Evolutionary conservation across 2,329 filamentous ascomycete species (phyloP).

Genomic region (Pseudogymnoascus sp.): DNA sequence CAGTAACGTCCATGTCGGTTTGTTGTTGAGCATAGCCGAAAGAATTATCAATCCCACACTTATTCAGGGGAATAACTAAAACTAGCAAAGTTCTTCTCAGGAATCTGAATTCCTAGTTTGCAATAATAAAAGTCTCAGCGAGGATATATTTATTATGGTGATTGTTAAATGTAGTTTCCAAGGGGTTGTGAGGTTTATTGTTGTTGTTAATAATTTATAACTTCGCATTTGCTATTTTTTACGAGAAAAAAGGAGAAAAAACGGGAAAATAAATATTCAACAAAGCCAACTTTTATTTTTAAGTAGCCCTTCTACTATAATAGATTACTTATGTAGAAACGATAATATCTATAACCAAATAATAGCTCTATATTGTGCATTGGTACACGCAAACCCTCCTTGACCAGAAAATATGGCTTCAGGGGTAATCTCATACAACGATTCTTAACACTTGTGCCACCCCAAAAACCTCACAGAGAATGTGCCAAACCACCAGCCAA

Average conservation of each 20-base stretch:
- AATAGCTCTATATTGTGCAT: neutral
- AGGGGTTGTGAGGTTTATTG: neutral
- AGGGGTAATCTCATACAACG: neutral
- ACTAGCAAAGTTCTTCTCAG: neutral
- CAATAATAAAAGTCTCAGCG: neutral
- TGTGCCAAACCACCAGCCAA: neutral
- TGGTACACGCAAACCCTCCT: neutral
- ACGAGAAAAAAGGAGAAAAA: neutral
- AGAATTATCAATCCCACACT: no score
- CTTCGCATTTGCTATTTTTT: neutral
- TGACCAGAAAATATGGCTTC: neutral
- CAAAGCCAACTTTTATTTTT: neutral
- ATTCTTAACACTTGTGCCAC: neutral
- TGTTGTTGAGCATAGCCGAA: neutral
- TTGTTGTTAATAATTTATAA: neutral
- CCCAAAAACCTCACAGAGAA: neutral
- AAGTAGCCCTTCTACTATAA: neutral
- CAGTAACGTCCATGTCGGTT: neutral
- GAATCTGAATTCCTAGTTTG: neutral
- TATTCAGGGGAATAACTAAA: neutral
- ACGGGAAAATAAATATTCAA: neutral
- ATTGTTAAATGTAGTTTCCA: neutral
- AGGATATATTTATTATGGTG: neutral
- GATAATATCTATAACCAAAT: neutral
- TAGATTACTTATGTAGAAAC: neutral